Base-by-base conservation (phyloP, 2,329 filamentous ascomycete species). In the Endocalyx cinctus region DNA sequence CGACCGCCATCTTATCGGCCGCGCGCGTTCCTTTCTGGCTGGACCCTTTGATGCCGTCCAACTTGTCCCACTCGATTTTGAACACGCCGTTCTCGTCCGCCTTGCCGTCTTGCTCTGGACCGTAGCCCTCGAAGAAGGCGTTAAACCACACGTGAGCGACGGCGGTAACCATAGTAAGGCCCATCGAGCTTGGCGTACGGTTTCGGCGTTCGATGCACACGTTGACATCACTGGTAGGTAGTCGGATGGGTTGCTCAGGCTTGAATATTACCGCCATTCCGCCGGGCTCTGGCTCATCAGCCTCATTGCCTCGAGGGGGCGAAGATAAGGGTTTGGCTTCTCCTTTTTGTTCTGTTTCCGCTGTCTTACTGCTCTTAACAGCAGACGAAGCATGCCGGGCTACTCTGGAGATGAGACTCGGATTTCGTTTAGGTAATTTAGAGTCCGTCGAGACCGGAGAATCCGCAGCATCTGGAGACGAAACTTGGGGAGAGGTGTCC, bases 131-230 rank as follows among this genome's bases (percentile, higher is more conserved):
- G 50, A 97, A 97, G 60, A 81, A 97, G 2, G 81, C 70, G 53
- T 98, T 98, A 69, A 96, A 95, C 92, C 92, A 98, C 12, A 95
- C 86, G 52, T 97, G 90, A 0, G 89, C 89, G 8, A 97, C 82
- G 0, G 89, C 82, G 0, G 90, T 95, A 4, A 96, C 87, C 80
- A 97, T 87, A 1, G 87, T 88, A 46, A 87, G 76, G 1, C 87
- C 84, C 59, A 92, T 82, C 8, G 76, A 77, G 50, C 84, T 85
- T 5, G 77, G 74, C 2, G 84, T 79, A 51, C 82, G 84, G 60
- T 88, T 94, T 22, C 89, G 79, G 6, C 87, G 77, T 62, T 97
- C 89, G 16, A 96, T 79, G 31, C 88, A 82, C 45, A 97, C 84
- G 57, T 94, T 95, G 47, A 97, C 73, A 53, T 97, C 92, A 56